These are phyloP conservation scores for Silene vulgaris DNA, from an alignment of 179 eudicot species.

Conservation along the genomic window DNA sequence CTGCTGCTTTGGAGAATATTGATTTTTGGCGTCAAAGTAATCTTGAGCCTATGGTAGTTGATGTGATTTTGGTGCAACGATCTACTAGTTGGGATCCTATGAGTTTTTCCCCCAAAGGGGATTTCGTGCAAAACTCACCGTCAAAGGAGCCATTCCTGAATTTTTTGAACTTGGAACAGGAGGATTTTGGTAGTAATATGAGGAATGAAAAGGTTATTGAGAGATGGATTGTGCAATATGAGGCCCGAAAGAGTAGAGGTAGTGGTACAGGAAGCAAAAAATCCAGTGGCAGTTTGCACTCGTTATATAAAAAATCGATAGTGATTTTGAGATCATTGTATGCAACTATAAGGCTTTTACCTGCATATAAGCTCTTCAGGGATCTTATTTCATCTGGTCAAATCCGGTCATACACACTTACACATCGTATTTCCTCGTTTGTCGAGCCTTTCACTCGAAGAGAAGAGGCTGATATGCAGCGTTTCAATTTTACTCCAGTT, in stretches of 20 bases:
- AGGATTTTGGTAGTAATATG: constrained; percentile 37
- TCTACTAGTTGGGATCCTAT: constrained; percentile 41
- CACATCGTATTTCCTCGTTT: constrained; percentile 65
- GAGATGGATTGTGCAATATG: constrained; percentile 91
- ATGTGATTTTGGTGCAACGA: constrained; percentile 59
- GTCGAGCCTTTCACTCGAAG: constrained; percentile 70
- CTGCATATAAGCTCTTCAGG: constrained; percentile 77
- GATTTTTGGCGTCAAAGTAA: constrained; percentile 83
- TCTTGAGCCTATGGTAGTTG: constrained; percentile 88
- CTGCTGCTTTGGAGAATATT: constrained; percentile 80
- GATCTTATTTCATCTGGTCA: constrained; percentile 71
- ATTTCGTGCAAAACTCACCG: constrained; percentile 29
- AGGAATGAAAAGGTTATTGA: constrained; percentile 66
- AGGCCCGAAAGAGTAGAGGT: constrained; percentile 47
- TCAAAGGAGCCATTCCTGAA: constrained; percentile 35
- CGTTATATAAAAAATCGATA: constrained; percentile 64
- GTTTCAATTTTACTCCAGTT: constrained; percentile 60
- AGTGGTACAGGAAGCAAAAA: constrained; percentile 45
- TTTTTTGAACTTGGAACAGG: constrained; percentile 45
- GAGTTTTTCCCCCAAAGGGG: constrained; percentile 41
- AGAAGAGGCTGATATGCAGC: constrained; percentile 81
- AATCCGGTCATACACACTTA: constrained; percentile 52
- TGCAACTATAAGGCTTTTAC: constrained; percentile 68
- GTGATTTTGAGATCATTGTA: constrained; percentile 72
- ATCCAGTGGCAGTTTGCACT: constrained; percentile 41